Evolutionary conservation across 768 basidiomycete genomes (phyloP), one percentile per base, ranked within the genome.

Genomic region (Mycena floridula): DNA sequence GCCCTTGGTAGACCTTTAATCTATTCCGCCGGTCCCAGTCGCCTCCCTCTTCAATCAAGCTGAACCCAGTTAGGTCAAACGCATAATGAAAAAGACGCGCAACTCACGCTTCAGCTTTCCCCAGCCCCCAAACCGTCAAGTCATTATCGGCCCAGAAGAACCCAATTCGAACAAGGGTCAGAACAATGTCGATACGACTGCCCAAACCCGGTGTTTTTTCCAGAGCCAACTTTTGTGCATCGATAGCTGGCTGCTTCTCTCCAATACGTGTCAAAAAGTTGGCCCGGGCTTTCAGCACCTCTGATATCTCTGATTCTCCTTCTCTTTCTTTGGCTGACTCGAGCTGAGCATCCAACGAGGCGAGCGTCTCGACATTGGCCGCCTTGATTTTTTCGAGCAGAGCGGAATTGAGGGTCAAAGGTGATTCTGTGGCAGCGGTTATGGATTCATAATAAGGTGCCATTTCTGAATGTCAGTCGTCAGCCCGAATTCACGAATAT

Each of bases 1-100:
- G 69, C 39, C 86, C 94, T 41, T 81, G 79, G 69, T 98, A 99
- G 32, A 97, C 95, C 65, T 99, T 99, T 55, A 97, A 79, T 37
- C 95, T 79, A 63, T 97, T 99, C 28, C 93, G 80, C 43, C 95
- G 74, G 62, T 99, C 95, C 95, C 95, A 99, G 66, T 99, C 95
- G 37, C 95, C 95, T 1, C 95, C 95, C 61, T 91, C 79, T 54
- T 97, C 93, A 43, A 96, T 87, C 35, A 96, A 72, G 44, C 90
- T 93, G 57, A 16, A 32, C 41, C 43, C 9, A 16, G 35, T 23
- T 45, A 39, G n/a, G n/a, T n/a, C n/a, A n/a, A 46, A 43, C 25
- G 38, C 4, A 23, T 11, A 26, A 44, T 21, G 15, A 37, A 16
- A 28, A 27, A 2, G 21, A n/a, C 26, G 20, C 9, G 9, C 3